Conservation (phyloP, 352 stramenopile genomes). For the Phytophthora nicotianae region DNA sequence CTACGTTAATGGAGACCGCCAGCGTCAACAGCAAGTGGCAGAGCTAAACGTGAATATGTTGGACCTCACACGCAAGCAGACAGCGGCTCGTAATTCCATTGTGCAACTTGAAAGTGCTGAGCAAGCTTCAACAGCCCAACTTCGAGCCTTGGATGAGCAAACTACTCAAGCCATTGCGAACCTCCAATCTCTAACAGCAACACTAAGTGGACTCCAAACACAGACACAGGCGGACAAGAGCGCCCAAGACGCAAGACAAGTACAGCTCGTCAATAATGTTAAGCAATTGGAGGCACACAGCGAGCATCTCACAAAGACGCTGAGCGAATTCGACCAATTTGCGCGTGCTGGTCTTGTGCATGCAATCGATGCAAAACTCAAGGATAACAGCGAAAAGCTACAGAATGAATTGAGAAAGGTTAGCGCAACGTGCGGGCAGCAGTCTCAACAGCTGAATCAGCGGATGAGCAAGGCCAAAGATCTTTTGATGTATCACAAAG, state of each 20-base stretch:
- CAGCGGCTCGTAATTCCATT: conserved; percentile 44
- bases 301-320: conserved; percentile 33
- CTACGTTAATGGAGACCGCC: conserved; percentile 50
- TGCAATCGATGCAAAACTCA: conserved; percentile 43
- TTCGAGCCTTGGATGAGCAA: conserved; percentile 31
- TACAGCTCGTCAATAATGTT: conserved; percentile 28
- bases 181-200: conserved; percentile 25
- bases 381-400: conserved; percentile 31
- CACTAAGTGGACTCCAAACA: conserved; percentile 22
- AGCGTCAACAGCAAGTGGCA: conserved; percentile 53
- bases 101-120: conserved; percentile 46
- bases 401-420: conserved; percentile 32
- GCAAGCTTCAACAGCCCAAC: conserved; percentile 32
- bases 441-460: conserved; percentile 33
- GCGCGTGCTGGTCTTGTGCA: conserved; percentile 43
- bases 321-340: conserved; percentile 55
- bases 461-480: conserved; percentile 43
- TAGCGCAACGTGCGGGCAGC: conserved; percentile 20
- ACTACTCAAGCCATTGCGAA: conserved; percentile 24
- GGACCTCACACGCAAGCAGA: conserved; percentile 60
- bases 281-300: conserved; percentile 35
- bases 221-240: conserved; percentile 29
- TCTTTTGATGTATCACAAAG: conserved; percentile 38
- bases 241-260: conserved; percentile 23
- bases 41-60: conserved; percentile 54